These are phyloP conservation scores for Pouteria campechiana DNA, from an alignment of 179 eudicot genomes.

Conservation along the genomic window DNA sequence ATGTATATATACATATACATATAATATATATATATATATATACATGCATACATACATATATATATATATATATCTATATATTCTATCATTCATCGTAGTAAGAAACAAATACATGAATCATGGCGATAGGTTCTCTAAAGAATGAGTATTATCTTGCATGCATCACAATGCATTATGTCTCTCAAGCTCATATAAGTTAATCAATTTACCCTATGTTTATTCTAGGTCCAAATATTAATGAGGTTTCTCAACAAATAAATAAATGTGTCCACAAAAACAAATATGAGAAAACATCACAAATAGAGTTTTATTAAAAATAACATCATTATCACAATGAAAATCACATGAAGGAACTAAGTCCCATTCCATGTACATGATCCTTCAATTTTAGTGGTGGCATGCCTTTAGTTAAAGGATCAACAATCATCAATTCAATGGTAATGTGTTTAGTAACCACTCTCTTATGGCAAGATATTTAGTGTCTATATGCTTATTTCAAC, in stretches of 20 bases:
- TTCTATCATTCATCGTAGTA: no score
- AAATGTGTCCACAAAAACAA: not conserved
- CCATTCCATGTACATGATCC: conserved; percentile 3
- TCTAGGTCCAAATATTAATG: not conserved
- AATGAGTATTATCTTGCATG: no score
- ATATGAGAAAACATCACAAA: not conserved
- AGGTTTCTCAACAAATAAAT: not conserved
- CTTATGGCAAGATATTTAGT: not conserved
- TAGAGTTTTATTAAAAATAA: not conserved
- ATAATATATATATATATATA: no score
- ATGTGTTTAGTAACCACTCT: conserved; percentile 5
- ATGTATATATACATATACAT: no score
- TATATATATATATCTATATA: no score
- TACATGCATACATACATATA: no score
- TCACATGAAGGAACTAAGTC: conserved; percentile 2
- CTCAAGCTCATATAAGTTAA: not conserved
- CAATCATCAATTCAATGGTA: not conserved
- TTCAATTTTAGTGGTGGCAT: conserved; percentile 1
- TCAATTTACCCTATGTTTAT: conserved; percentile 1
- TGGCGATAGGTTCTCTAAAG: no score
- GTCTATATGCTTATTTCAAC: conserved; percentile 2
- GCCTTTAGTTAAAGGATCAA: conserved; percentile 6
- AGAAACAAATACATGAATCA: no score
- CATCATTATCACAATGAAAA: not conserved
- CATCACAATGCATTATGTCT: no score